A percentile compares a stretch with the other conserved stretches of the same genome.
Evolutionary conservation across 2,329 filamentous ascomycete species (phyloP).

Genomic region (Trichoderma koningiopsis): DNA sequence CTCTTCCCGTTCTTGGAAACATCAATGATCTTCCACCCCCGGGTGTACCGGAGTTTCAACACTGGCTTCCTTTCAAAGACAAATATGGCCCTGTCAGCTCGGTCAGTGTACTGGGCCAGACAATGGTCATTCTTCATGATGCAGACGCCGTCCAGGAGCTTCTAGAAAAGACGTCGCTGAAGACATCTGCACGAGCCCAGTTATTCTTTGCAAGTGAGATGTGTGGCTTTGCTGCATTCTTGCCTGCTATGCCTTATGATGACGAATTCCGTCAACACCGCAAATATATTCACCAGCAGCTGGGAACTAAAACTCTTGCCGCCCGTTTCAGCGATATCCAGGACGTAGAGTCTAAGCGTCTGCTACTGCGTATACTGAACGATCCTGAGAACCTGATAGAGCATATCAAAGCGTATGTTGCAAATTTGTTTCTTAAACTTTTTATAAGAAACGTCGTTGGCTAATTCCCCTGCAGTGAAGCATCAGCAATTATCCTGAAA

Average conservation of each 20-base stretch:
- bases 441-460: background rate
- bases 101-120: constrained; percentile 35
- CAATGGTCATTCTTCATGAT: constrained; percentile 47
- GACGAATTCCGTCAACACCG: constrained; percentile 31
- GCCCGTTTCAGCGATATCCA: constrained; percentile 31
- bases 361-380: constrained; percentile 32
- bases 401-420: constrained; percentile 36
- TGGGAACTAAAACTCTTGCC: constrained; percentile 32
- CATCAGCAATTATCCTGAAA: constrained; percentile 29
- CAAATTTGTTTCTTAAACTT: background rate
- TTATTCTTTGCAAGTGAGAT: constrained; percentile 29
- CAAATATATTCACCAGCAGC: constrained; percentile 37
- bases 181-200: constrained; percentile 29
- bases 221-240: constrained; percentile 31
- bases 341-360: constrained; percentile 34
- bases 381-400: constrained; percentile 30
- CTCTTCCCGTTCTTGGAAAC: constrained; percentile 49
- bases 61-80: constrained; percentile 41
- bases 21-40: constrained; percentile 45
- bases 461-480: constrained; percentile 28
- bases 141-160: constrained; percentile 40
- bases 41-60: constrained; percentile 35
- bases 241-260: constrained; percentile 29
- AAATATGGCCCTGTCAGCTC: constrained; percentile 36
- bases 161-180: constrained; percentile 35